Evolutionary conservation across 441 rosid genomes (phyloP).

Genomic region (Euphorbia schlechtendalii): DNA sequence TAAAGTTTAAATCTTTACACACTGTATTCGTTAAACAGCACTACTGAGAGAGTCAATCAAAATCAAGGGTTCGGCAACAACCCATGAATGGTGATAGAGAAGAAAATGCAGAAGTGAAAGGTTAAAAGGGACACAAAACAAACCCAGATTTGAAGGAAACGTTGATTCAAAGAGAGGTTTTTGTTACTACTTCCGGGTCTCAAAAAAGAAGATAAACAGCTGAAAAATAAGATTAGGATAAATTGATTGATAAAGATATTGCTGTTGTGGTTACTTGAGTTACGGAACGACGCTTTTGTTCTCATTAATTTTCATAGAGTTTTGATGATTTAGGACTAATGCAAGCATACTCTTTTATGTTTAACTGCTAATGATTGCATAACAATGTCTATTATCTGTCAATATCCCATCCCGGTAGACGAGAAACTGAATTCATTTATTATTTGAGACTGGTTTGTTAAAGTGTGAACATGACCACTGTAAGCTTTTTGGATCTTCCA

Average conservation of each 20-base stretch:
- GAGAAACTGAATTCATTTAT: not conserved
- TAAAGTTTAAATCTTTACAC: conserved; percentile 21
- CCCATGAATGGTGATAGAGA: conserved; percentile 34
- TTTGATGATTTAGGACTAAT: not conserved
- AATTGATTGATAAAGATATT: not conserved
- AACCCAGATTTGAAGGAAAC: conserved; percentile 40
- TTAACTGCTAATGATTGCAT: conserved; percentile 26
- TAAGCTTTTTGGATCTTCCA: not conserved
- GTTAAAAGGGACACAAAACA: conserved; percentile 18
- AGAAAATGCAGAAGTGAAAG: conserved; percentile 23
- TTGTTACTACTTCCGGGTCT: conserved; percentile 14
- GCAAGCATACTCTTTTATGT: not conserved
- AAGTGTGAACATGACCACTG: not conserved
- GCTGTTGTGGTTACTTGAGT: conserved; percentile 5
- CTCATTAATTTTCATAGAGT: not conserved
- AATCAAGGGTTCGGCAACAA: conserved; percentile 45
- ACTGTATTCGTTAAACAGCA: conserved; percentile 10
- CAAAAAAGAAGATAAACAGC: not conserved
- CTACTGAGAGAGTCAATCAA: conserved; percentile 20
- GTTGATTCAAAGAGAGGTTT: conserved; percentile 84
- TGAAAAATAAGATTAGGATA: conserved; percentile 10
- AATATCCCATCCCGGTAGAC: conserved; percentile 13
- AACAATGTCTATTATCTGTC: conserved; percentile 5
- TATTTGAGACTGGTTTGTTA: not conserved
- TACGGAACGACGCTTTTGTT: conserved; percentile 18